Conservation (phyloP, 495 filamentous ascomycete genomes). For the Oleoguttula mirabilis region DNA sequence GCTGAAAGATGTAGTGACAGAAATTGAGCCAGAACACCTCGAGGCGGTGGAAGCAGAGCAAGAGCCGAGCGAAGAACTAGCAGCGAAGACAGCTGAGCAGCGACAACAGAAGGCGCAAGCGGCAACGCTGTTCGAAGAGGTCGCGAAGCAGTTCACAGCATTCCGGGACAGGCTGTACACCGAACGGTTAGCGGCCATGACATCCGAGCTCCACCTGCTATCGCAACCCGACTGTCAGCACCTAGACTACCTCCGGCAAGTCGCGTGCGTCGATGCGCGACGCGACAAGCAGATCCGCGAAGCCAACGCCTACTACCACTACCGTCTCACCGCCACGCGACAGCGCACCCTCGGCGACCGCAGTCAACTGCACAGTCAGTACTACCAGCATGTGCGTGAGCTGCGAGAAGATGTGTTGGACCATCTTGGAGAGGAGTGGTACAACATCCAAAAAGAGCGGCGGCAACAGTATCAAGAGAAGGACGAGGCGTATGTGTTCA, state of each 20-base stretch:
- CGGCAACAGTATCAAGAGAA: conserved; percentile 56
- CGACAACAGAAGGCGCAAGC: conserved; percentile 16
- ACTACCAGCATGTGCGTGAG: conserved; percentile 69
- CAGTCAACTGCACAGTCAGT: conserved; percentile 73
- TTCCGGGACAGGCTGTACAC: conserved; percentile 52
- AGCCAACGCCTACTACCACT: conserved; percentile 57
- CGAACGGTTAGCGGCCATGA: conserved; percentile 56
- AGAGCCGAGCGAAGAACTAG: conserved; percentile 13
- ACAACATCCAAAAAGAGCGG: conserved; percentile 82
- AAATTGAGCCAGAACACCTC: conserved; percentile 5
- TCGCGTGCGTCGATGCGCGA: conserved; percentile 69
- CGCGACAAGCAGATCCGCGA: conserved; percentile 66
- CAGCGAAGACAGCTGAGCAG: conserved; percentile 18
- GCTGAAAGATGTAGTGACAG: conserved; percentile 2
- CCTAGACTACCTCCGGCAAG: conserved; percentile 74
- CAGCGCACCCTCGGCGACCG: conserved; percentile 66
- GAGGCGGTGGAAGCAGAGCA: conserved; percentile 7
- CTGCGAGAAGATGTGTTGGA: conserved; percentile 69
- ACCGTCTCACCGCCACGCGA: conserved; percentile 57
- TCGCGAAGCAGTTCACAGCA: conserved; percentile 15
- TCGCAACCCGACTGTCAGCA: conserved; percentile 65
- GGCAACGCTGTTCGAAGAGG: conserved; percentile 10
- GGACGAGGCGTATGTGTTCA: conserved; percentile 51
- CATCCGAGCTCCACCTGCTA: conserved; percentile 70
- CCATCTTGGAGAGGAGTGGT: conserved; percentile 70